Evolutionary conservation across 495 filamentous ascomycete species (phyloP).

Genomic region (Tirmania nivea): DNA sequence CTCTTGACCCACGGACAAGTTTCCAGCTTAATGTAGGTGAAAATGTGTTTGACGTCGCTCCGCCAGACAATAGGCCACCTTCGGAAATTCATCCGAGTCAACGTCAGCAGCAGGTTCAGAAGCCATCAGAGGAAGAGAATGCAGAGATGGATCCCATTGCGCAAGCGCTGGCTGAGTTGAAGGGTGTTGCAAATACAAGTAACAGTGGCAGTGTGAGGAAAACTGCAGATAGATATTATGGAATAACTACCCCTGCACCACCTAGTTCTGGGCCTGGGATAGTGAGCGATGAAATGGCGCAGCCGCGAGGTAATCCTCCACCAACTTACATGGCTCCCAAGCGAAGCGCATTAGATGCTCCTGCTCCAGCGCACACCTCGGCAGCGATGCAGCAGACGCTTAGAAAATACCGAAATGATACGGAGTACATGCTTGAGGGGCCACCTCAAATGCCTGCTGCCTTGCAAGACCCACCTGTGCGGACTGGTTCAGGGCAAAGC

Average conservation of each 20-base stretch:
- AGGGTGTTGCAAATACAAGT: conserved; percentile 32
- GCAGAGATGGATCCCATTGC: conserved; percentile 71
- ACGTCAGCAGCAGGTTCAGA: conserved; percentile 5
- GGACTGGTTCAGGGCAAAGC: conserved; percentile 22
- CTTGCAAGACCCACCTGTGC: conserved; percentile 6
- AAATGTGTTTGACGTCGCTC: conserved; percentile 88
- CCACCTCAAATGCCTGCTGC: conserved; percentile 20
- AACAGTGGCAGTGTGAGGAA: conserved; percentile 38
- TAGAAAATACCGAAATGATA: conserved; percentile 25
- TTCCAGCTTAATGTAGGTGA: conserved; percentile 90
- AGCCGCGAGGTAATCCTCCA: conserved; percentile 46
- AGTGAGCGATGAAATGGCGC: conserved; percentile 26
- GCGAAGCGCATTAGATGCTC: conserved; percentile 62
- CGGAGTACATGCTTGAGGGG: conserved; percentile 57
- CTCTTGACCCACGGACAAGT: conserved; percentile 77
- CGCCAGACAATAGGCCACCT: conserved; percentile 29
- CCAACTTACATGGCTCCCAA: conserved; percentile 56
- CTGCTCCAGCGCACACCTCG: conserved; percentile 76
- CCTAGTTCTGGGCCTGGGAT: conserved; percentile 27
- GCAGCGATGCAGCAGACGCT: conserved; percentile 51
- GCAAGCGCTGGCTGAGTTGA: conserved; percentile 74
- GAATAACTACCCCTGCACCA: conserved; percentile 63
- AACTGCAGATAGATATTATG: conserved; percentile 84
- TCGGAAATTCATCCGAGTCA: conserved; percentile 19
- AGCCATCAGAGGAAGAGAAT: conserved; percentile 22